A percentile compares a stretch with the other conserved stretches of the same genome.
phyloP scores from a whole-genome alignment of 169 alveolate species.

The Perkinsus chesapeaki region DNA sequence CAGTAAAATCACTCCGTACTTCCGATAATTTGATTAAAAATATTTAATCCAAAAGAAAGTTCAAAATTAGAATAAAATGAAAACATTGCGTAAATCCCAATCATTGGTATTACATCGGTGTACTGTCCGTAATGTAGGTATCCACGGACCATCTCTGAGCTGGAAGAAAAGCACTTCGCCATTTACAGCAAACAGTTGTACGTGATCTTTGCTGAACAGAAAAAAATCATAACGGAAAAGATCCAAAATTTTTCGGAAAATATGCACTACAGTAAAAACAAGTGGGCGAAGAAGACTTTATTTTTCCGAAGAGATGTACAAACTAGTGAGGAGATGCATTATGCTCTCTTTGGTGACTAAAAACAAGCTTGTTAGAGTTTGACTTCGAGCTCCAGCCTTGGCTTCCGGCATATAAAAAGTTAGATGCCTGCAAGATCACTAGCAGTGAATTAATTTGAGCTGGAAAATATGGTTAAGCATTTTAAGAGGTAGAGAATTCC shows the following conservation, averaged over 20 bases:
- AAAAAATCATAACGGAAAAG: not conserved
- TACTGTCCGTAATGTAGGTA: constrained; percentile 75
- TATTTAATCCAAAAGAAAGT: no score
- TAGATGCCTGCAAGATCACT: no score
- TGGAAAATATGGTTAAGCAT: no score
- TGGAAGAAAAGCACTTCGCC: constrained; percentile 66
- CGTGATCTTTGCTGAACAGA: constrained; percentile 52
- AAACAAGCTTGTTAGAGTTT: not conserved
- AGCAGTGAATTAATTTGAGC: no score
- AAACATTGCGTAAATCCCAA: no score
- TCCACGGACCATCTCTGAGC: constrained; percentile 79
- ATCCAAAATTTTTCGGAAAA: not conserved
- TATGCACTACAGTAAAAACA: not conserved
- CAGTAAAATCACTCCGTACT: not conserved
- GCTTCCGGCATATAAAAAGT: no score
- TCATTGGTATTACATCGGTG: constrained; percentile 63
- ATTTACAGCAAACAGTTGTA: constrained; percentile 54
- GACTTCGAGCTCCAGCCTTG: not conserved
- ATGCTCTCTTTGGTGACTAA: not conserved
- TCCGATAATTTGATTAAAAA: no score
- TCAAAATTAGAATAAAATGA: no score
- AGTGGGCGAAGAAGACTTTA: no score
- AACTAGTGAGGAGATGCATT: not conserved
- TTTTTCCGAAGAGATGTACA: no score
- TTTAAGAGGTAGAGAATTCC: no score